Conservation (phyloP, 2,329 filamentous ascomycete genomes). For the Ophiocordyceps sinensis region DNA sequence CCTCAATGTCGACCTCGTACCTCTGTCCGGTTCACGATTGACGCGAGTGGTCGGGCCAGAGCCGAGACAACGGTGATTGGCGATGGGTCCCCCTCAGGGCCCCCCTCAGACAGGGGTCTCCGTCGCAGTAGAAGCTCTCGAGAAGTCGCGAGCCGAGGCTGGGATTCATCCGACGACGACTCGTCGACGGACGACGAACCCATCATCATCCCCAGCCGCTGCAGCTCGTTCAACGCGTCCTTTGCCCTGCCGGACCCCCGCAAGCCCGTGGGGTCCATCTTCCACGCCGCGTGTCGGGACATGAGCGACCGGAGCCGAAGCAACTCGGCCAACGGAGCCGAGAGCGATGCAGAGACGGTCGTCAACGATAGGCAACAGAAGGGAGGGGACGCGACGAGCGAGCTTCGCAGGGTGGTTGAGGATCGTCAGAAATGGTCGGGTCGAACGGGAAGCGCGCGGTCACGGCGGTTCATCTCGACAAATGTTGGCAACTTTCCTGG, state of each 20-base stretch:
- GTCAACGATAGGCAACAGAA: constrained; percentile 29
- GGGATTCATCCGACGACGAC: constrained; percentile 35
- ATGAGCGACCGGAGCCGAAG: constrained; percentile 34
- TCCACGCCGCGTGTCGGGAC: constrained; percentile 31
- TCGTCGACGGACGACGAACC: constrained; percentile 48
- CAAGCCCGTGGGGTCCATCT: constrained; percentile 32
- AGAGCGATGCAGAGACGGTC: constrained; percentile 47
- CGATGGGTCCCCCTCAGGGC: constrained; percentile 16
- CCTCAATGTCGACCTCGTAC: constrained; percentile 31
- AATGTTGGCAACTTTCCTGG: constrained; percentile 17
- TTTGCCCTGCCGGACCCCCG: constrained; percentile 41
- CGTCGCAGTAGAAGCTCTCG: constrained; percentile 15
- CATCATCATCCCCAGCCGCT: constrained; percentile 49
- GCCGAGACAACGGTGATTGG: constrained; percentile 35
- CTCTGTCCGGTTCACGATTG: constrained; percentile 48
- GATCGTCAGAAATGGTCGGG: constrained; percentile 29
- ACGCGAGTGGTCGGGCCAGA: constrained; percentile 43
- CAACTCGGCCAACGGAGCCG: constrained; percentile 24
- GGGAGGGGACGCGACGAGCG: constrained; percentile 43
- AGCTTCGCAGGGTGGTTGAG: constrained; percentile 43
- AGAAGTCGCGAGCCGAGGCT: constrained; percentile 17
- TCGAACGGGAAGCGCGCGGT: constrained; percentile 15
- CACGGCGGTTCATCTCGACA: constrained; percentile 19
- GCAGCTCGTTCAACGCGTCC: constrained; percentile 35
- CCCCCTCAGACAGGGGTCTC: constrained; percentile 10